Evolutionary conservation across 2,329 filamentous ascomycete species (phyloP).

Genomic region (Lachnum nothofagi): DNA sequence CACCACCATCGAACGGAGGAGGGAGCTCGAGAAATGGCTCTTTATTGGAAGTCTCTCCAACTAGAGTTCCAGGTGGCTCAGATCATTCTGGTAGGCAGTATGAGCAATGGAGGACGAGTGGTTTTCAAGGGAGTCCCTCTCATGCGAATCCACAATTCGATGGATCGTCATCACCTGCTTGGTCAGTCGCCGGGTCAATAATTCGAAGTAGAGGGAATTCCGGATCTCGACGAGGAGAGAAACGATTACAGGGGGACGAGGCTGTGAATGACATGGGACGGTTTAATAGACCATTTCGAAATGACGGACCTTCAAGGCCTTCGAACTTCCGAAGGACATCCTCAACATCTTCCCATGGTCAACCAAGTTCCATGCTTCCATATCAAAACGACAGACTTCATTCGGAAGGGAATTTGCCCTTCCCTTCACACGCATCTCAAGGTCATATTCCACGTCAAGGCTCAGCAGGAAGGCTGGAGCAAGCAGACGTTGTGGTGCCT

Average conservation of each 20-base stretch:
- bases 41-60: neutral
- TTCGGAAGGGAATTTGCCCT: neutral
- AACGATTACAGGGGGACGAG: neutral
- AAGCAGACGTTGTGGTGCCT: conserved; percentile 51
- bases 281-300: neutral
- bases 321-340: conserved; percentile 4
- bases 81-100: conserved; percentile 2
- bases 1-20: neutral
- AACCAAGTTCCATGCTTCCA: neutral
- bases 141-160: neutral
- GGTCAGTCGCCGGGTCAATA: neutral
- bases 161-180: neutral
- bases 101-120: conserved; percentile 7
- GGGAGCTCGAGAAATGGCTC: neutral
- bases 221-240: conserved; percentile 1
- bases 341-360: neutral
- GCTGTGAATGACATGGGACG: conserved; percentile 1
- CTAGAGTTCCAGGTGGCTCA: neutral
- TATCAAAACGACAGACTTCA: neutral
- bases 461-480: neutral
- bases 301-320: neutral
- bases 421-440: neutral
- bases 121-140: conserved; percentile 1
- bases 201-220: conserved; percentile 6
- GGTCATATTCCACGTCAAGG: conserved; percentile 4